A percentile compares a stretch with the other conserved stretches of the same genome.
Conservation (phyloP, 2,329 filamentous ascomycete genomes). For the Colletotrichum sp. region DNA sequence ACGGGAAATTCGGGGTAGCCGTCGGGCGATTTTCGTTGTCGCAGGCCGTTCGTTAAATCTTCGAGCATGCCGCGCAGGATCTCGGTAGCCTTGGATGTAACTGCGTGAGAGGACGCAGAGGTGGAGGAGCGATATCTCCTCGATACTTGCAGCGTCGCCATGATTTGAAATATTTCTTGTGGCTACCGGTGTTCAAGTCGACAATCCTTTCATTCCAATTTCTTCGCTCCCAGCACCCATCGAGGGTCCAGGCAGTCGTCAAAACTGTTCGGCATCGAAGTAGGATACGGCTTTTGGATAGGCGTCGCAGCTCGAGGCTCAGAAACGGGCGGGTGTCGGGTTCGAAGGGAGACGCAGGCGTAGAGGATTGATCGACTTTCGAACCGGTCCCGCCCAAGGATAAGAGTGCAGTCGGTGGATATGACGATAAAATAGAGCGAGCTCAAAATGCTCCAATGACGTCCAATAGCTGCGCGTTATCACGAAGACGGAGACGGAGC, state of each 20-base stretch:
- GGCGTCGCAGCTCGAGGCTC: conserved; percentile 6
- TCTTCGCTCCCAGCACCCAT: conserved; percentile 34
- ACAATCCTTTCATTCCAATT: conserved; percentile 20
- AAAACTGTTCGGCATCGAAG: conserved; percentile 21
- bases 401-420: conserved; percentile 28
- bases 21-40: conserved; percentile 32
- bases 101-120: conserved; percentile 59
- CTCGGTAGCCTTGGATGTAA: conserved; percentile 65
- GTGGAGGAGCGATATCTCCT: conserved; percentile 70
- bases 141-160: conserved; percentile 50
- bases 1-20: conserved; percentile 54
- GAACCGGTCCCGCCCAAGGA: not conserved
- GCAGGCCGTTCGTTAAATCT: conserved; percentile 41
- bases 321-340: not conserved
- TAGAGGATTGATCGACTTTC: not conserved
- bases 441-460: not conserved
- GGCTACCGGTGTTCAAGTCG: not conserved
- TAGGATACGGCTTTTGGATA: not conserved
- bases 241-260: conserved; percentile 33
- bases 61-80: conserved; percentile 62
- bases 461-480: not conserved
- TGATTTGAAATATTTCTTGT: conserved; percentile 33
- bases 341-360: not conserved
- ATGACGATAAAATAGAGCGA: conserved; percentile 32
- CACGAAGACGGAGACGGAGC: not conserved